These are phyloP conservation scores for Fusarium keratoplasticum DNA, from an alignment of 2,329 filamentous ascomycete genomes.

Conservation along the genomic window DNA sequence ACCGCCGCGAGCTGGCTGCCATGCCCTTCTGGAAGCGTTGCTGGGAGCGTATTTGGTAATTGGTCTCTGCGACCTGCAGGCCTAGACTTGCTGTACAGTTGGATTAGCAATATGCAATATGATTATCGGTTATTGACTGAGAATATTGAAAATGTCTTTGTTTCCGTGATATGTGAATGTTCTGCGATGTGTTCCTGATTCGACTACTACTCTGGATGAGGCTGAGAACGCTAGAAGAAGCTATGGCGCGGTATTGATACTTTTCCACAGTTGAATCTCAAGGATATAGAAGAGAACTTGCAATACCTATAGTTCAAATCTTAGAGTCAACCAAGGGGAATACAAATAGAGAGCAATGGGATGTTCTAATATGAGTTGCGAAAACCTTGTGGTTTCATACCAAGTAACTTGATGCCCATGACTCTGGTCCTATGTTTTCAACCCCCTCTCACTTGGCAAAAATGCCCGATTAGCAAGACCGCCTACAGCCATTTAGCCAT, in stretches of 20 bases:
- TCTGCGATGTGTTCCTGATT: background rate
- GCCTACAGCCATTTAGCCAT: background rate
- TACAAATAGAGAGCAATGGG: background rate
- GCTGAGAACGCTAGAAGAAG: background rate
- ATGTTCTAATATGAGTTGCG: background rate
- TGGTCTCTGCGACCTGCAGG: background rate
- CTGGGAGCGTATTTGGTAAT: constrained; percentile 56
- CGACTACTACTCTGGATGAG: background rate
- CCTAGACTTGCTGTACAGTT: background rate
- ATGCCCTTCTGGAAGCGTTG: constrained; percentile 51
- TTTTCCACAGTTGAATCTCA: background rate
- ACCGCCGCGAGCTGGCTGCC: constrained; percentile 49
- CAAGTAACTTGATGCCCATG: background rate
- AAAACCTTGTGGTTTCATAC: background rate
- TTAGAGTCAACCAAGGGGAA: background rate
- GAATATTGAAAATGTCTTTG: background rate
- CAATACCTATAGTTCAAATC: background rate
- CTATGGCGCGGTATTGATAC: background rate
- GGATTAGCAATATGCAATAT: constrained; percentile 1
- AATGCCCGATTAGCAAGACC: background rate
- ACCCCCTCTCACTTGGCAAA: background rate
- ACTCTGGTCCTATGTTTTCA: background rate
- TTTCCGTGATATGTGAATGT: background rate
- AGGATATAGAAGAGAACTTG: background rate
- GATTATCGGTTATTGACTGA: background rate